Base-by-base conservation (phyloP, 108 stramenopile genomes). In the Aurantiochytrium sp. region DNA sequence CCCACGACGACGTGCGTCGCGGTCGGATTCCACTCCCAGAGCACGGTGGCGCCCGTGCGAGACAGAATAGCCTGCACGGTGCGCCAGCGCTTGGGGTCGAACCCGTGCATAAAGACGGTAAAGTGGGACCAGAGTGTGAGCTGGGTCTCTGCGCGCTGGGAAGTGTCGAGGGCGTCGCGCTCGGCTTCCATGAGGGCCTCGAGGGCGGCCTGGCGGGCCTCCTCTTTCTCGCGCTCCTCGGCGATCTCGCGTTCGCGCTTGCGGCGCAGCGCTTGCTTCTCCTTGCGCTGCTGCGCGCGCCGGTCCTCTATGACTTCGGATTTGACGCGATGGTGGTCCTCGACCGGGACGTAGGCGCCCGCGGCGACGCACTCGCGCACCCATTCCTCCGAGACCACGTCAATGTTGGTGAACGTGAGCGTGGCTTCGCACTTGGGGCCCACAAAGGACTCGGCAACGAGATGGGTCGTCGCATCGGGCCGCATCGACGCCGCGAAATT, bases 381-480 rank as follows among this genome's bases (percentile, higher is more conserved):
- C 73, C 73, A 81, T 6, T 37, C 39, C 10, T 30, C 42, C 6
- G 73, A 48, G n/a, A 81, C 73, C 10, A 81, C 45, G 3, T 81
- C 42, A 3, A 81, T 81, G 2, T 81, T 22, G 6, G 15, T 42
- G 12, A 12, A 81, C 1, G 73, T 48, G 24, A 81, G n/a, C 45
- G 73, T 48, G 36, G 73, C 73, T 48, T 81, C 42, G 45, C 45
- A 81, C 2, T 81, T 81, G n/a, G 39, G 42, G 10, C 73, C 73
- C 12, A 48, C 45, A 2, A 48, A 41, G 45, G 73, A 81, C 45
- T 81, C 73, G 39, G 73, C 73, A 21, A 81, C 45, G 39, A 81
- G 73, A 30, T 81, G 73, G 73, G 73, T 81, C 59, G 59, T 65
- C 15, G 59, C 27, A 17, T 65, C 59, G 27, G 59, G 59, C 59